Evolutionary conservation across 2,329 filamentous ascomycete genomes (phyloP), one percentile per base, ranked within the genome.

Genomic region (Amylocarpus encephaloides): DNA sequence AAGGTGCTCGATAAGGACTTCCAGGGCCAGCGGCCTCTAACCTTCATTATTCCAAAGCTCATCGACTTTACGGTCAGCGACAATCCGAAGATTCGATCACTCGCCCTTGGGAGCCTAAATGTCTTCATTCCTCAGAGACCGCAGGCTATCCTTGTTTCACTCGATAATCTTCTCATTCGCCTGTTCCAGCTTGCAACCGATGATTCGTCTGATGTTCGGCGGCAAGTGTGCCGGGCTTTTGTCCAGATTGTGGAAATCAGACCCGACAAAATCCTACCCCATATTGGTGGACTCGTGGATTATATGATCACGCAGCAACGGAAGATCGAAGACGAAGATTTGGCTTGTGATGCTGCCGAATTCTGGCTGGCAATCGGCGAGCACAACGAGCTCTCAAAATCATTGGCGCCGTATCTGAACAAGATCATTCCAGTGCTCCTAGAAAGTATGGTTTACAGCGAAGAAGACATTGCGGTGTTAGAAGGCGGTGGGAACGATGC

Each of bases 291-390:
- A 5, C 76, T 98, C 49, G 90, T 98, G 29, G 88, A 94, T 64
- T 98, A 96, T 66, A 93, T 96, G 67, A 80, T 97, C 51, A 76
- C 82, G 29, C 93, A 98, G 67, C 93, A 98, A 68, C 82, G 85
- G 67, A 85, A 84, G 56, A 70, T 72, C 19, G 83, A 91, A 22
- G 91, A 97, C 58, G 85, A 91, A 49, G 90, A 97, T 38, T 75
- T 98, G 51, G 90, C 92, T 34, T 83, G 94, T 58, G 93, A 98
- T 66, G 93, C 93, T 7, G 90, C 93, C 5, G 93, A 98, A 68
- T 98, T 98, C 66, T 98, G 94, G 90, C 80, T 98, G 40, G 89
- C 89, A 35, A 84, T 95, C 16, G 91, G 90, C 53, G 93, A 96
- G 66, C 88, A 95, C 65, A 80, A 87, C 38, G 80, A 85, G 52